Percentiles rank a stretch among this genome's conserved stretches.
These are phyloP conservation scores for Periconia sp. DNA, from an alignment of 2,329 filamentous ascomycete genomes.

Conservation along the genomic window DNA sequence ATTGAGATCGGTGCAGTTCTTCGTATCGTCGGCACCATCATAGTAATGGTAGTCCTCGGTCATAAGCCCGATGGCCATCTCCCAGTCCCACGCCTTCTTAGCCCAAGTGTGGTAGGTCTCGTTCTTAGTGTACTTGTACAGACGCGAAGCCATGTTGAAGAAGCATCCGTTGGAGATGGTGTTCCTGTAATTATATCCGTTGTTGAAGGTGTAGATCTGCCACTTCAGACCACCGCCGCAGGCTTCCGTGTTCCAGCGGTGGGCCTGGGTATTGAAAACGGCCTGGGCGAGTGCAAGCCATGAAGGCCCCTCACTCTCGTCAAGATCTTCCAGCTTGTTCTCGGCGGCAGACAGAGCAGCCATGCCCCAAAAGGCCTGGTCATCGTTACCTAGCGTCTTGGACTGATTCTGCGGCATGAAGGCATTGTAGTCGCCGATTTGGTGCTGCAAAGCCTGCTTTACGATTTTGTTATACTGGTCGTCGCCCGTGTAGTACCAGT, in stretches of 20 bases:
- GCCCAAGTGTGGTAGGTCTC: conserved; percentile 65
- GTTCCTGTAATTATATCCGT: conserved; percentile 83
- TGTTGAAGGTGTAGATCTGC: conserved; percentile 82
- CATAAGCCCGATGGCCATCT: conserved; percentile 56
- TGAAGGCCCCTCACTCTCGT: conserved; percentile 57
- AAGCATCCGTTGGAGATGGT: conserved; percentile 80
- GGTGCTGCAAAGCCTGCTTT: conserved; percentile 68
- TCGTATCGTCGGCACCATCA: conserved; percentile 51
- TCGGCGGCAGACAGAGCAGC: conserved; percentile 65
- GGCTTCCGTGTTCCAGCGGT: conserved; percentile 69
- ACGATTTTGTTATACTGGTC: conserved; percentile 47
- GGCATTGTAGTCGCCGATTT: conserved; percentile 74
- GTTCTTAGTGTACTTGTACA: conserved; percentile 73
- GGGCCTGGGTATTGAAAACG: conserved; percentile 74
- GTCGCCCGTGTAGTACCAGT: conserved; percentile 52
- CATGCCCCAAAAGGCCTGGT: conserved; percentile 66
- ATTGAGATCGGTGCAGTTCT: conserved; percentile 53
- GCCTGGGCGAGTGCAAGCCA: conserved; percentile 74
- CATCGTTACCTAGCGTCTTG: conserved; percentile 59
- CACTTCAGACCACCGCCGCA: conserved; percentile 78
- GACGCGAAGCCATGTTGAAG: conserved; percentile 79
- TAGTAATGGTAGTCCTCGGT: conserved; percentile 53
- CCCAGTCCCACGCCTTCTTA: conserved; percentile 66
- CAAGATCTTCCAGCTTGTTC: conserved; percentile 52
- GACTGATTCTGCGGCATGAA: conserved; percentile 81